phyloP scores from a whole-genome alignment of 129 eudicot species.

The Flaveria trinervia region DNA sequence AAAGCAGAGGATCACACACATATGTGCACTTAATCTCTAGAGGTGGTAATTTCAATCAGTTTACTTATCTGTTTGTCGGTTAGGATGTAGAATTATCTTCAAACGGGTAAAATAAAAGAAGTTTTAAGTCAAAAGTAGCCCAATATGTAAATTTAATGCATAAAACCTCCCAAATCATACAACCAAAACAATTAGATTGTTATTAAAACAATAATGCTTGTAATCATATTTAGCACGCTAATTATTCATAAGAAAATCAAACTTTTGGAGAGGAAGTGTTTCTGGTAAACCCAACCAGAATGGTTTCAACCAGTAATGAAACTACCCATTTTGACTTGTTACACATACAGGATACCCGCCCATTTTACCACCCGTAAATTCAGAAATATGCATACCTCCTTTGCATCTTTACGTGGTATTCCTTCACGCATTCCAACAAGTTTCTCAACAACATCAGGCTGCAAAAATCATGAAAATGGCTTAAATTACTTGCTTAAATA shows the following conservation, averaged over 20 bases:
- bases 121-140: not conserved
- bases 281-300: not conserved
- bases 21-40: not conserved
- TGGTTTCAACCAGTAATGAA: not conserved
- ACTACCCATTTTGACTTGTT: not conserved
- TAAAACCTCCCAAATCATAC: not conserved
- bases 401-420: constrained; percentile 94
- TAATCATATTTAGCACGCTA: not conserved
- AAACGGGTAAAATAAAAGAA: not conserved
- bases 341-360: not conserved
- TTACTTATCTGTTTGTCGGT: not conserved
- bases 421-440: constrained; percentile 93
- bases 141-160: not conserved
- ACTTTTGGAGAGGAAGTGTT: not conserved
- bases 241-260: not conserved
- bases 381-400: constrained; percentile 57
- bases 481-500: constrained; percentile 8
- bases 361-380: not conserved
- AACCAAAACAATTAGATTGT: not conserved
- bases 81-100: not conserved
- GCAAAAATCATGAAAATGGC: constrained; percentile 28
- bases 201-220: not conserved
- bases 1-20: not conserved
- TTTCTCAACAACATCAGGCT: constrained; percentile 94
- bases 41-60: not conserved